Conservation (phyloP, 495 filamentous ascomycete species). For the Xylaria bambusicola region DNA sequence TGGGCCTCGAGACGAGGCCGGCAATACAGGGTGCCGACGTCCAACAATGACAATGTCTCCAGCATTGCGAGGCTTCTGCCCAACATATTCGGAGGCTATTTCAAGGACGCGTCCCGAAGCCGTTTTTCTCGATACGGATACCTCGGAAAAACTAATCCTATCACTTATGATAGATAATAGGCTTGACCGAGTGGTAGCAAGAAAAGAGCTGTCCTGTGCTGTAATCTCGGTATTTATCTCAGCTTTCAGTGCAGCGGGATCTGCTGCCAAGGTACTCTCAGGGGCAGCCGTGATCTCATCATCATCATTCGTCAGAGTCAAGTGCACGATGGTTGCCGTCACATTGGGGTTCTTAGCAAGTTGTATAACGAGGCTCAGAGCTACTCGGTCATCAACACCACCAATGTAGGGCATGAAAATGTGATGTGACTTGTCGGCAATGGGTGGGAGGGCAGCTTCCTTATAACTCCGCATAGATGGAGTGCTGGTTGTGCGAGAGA, state of each 20-base stretch:
- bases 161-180: constrained; percentile 57
- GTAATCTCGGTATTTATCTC: constrained; percentile 37
- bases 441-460: constrained; percentile 47
- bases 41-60: constrained; percentile 81
- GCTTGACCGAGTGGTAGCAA: constrained; percentile 63
- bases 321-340: constrained; percentile 67
- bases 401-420: constrained; percentile 89
- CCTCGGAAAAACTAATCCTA: constrained; percentile 62
- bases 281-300: constrained; percentile 32
- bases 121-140: constrained; percentile 30
- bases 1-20: constrained; percentile 26
- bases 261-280: constrained; percentile 29
- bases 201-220: constrained; percentile 60
- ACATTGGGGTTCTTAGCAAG: constrained; percentile 75
- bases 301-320: constrained; percentile 41
- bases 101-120: constrained; percentile 30
- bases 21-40: constrained; percentile 46
- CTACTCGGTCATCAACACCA: constrained; percentile 79
- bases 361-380: constrained; percentile 78
- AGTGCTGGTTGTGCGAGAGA: constrained; percentile 54
- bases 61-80: constrained; percentile 63
- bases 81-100: constrained; percentile 61
- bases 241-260: constrained; percentile 26
- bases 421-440: constrained; percentile 72
- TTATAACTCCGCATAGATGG: constrained; percentile 59